Conservation (phyloP, 352 stramenopile species). For the Phytophthora cryptogea region DNA sequence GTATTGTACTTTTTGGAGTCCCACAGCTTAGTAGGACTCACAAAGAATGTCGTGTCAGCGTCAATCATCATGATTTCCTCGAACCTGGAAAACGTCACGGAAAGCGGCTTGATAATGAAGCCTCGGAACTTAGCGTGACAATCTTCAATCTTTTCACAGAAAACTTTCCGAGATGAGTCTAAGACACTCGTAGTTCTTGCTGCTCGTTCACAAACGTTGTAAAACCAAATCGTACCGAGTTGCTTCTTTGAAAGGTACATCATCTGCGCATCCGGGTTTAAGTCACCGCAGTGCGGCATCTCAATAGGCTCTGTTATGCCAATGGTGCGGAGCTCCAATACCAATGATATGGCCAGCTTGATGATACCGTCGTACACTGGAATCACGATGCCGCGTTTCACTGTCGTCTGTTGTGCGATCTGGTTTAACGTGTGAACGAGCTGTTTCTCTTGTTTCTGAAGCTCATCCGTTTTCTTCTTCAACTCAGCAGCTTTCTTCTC, state of each 20-base stretch:
- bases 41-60: conserved; percentile 57
- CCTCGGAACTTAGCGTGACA: conserved; percentile 48
- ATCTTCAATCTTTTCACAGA: conserved; percentile 43
- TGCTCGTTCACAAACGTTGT: conserved; percentile 32
- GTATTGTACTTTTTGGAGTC: conserved; percentile 44
- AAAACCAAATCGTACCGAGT: conserved; percentile 33
- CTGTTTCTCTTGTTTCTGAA: conserved; percentile 32
- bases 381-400: conserved; percentile 54
- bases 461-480: conserved; percentile 20
- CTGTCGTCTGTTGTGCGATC: conserved; percentile 26
- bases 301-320: conserved; percentile 52
- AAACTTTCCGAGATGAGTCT: conserved; percentile 37
- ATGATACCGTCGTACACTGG: conserved; percentile 54
- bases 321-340: conserved; percentile 47
- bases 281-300: conserved; percentile 56
- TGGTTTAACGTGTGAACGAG: conserved; percentile 39
- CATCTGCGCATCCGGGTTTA: conserved; percentile 38
- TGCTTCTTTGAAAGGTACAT: conserved; percentile 34
- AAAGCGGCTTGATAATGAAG: conserved; percentile 58
- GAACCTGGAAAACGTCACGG: conserved; percentile 57
- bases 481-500: conserved; percentile 18
- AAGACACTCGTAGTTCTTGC: conserved; percentile 19
- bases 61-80: conserved; percentile 69
- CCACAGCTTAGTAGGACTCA: conserved; percentile 49
- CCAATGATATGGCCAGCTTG: conserved; percentile 46